Base-by-base conservation (phyloP, 2,329 filamentous ascomycete genomes). In the Ophiostoma australiae region DNA sequence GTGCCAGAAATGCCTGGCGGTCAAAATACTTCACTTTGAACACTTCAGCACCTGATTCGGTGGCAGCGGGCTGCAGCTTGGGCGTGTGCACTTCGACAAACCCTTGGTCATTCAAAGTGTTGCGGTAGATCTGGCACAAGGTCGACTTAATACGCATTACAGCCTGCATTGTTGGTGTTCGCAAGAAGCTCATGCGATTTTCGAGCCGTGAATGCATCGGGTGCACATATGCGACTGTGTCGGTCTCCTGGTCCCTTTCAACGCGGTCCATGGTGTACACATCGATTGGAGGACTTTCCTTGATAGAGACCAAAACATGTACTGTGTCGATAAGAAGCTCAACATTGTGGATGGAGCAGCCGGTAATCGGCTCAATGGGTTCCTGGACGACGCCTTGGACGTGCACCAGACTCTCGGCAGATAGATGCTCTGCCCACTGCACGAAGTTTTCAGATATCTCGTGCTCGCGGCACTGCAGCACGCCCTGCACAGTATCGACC, bases 61-160 rank as follows among this genome's bases (percentile, higher is more conserved):
- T 97, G 1, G 94, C 94, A 15, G 91, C 90, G 1, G 92, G 92
- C 82, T 97, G 93, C 63, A 97, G 83, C 81, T 97, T 97, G 1
- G 94, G 94, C 0, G 93, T 97, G 78, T 97, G 93, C 72, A 97
- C 97, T 80, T 97, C 94, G 72, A 97, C 90, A 78, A 97, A 97
- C 20, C 89, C 90, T 73, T 90, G 84, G 2, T 85, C 84, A 75
- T 94, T 91, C 0, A 97, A 85, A 1, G 90, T 88, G 11, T 85
- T 80, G 68, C 94, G 91, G 85, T 97, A 97, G 35, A 91, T 84
- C 76, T 90, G 90, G 75, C 91, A 90, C 71, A 97, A 88, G 35
- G 88, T 90, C 4, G 93, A 91, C 75, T 95, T 92, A 68, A 97
- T 88, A 72, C 92, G 90, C 84, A 97, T 97, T 74, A 97, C 90